Evolutionary conservation across 2,329 filamentous ascomycete species (phyloP).

Genomic region (Ascochyta koolunga): DNA sequence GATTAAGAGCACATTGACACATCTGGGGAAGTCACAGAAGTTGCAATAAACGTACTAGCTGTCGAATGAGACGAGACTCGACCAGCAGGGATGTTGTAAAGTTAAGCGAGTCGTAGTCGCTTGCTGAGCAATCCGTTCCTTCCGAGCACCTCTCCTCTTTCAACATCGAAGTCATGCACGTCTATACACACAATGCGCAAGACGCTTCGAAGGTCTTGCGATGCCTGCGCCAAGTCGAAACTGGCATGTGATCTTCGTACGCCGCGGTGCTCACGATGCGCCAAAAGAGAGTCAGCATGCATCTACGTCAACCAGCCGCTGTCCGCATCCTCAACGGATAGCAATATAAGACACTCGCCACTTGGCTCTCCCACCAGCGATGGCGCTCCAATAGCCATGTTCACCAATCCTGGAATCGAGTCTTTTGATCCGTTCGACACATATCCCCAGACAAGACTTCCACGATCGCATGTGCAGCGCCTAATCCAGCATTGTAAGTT

Average conservation of each 20-base stretch:
- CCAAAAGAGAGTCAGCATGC: conserved; percentile 56
- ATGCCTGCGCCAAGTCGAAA: conserved; percentile 62
- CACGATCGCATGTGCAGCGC: conserved; percentile 58
- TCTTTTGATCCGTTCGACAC: conserved; percentile 63
- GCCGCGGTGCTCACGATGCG: conserved; percentile 62
- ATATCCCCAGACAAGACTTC: conserved; percentile 61
- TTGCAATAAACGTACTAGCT: no score
- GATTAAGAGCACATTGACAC: no score
- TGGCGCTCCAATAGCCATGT: conserved; percentile 16
- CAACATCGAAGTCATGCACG: conserved; percentile 14
- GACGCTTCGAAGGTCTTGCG: conserved; percentile 64
- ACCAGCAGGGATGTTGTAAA: conserved; percentile 3
- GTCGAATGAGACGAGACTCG: not conserved
- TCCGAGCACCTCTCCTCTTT: not conserved
- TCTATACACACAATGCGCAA: conserved; percentile 53
- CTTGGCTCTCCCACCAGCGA: not conserved
- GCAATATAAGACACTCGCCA: conserved; percentile 27
- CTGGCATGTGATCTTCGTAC: conserved; percentile 62
- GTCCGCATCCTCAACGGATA: conserved; percentile 17
- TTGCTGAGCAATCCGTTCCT: conserved; percentile 10
- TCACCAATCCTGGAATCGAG: conserved; percentile 32
- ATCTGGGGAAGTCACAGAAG: no score
- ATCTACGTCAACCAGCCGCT: conserved; percentile 62
- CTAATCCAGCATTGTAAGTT: conserved; percentile 63
- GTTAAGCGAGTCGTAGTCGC: conserved; percentile 12